Evolutionary conservation across 495 filamentous ascomycete genomes (phyloP).

Genomic region (Penicillium turbatum): DNA sequence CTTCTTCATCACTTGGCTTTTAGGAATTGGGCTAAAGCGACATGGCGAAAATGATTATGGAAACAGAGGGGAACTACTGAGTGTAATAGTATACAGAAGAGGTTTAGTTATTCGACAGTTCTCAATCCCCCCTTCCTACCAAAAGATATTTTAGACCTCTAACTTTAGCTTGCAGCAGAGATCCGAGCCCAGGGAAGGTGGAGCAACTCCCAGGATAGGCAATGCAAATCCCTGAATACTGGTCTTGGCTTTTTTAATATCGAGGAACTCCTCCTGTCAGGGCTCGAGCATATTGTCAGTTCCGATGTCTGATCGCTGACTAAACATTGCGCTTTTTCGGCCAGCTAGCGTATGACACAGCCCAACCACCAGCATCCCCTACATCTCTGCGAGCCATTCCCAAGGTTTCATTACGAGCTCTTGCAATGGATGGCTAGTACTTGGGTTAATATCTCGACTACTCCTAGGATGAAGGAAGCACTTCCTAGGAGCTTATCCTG

Average conservation of each 20-base stretch:
- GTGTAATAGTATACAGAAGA: not conserved
- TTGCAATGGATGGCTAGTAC: not conserved
- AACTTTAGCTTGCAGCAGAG: no score
- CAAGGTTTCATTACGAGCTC: not conserved
- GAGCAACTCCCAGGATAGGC: not conserved
- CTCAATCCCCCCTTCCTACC: not conserved
- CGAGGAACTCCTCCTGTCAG: not conserved
- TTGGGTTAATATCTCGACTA: not conserved
- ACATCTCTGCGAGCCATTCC: not conserved
- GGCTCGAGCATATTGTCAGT: not conserved
- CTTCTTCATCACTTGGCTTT: not conserved
- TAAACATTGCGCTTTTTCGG: not conserved
- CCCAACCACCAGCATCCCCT: not conserved
- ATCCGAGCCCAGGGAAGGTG: not conserved
- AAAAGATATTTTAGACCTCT: not conserved
- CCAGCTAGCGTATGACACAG: not conserved
- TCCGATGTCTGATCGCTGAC: not conserved
- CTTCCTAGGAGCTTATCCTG: not conserved
- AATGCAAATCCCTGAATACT: not conserved
- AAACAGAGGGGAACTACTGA: not conserved
- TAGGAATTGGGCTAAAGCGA: not conserved
- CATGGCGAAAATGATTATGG: not conserved
- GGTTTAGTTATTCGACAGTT: not conserved
- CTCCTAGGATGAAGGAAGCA: not conserved
- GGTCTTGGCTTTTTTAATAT: not conserved